Conservation (phyloP, 805 yeast species). For the Ogataea haglerorum region DNA sequence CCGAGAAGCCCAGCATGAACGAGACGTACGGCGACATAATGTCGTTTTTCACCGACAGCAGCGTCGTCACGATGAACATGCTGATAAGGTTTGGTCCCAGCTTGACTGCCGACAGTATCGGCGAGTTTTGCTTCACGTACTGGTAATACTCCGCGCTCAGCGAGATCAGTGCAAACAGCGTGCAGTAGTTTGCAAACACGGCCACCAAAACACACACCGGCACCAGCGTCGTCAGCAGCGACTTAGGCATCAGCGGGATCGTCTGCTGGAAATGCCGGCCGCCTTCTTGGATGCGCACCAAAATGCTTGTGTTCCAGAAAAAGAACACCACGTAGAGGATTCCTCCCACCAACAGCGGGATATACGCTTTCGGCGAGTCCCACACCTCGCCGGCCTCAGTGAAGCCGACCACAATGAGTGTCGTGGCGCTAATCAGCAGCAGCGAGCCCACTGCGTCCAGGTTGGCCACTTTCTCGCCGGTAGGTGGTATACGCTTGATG, state of each 20-base stretch:
- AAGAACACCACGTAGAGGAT: slow-evolving; percentile 27
- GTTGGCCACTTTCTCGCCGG: slow-evolving; percentile 27
- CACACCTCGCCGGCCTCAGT: slow-evolving; percentile 45
- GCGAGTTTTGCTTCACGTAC: slow-evolving; percentile 29
- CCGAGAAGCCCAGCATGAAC: slow-evolving; percentile 3
- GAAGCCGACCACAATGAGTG: slow-evolving; percentile 41
- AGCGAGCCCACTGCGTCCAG: slow-evolving; percentile 37
- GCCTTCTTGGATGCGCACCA: slow-evolving; percentile 11
- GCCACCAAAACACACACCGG: slow-evolving; percentile 9
- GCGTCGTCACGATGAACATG: slow-evolving; percentile 24
- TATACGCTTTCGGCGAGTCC: slow-evolving; percentile 39
- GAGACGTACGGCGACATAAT: slow-evolving; percentile 13
- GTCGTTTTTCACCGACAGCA: slow-evolving; percentile 20
- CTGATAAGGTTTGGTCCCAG: slow-evolving; percentile 35
- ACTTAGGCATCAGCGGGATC: slow-evolving; percentile 19
- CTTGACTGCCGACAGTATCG: slow-evolving; percentile 37
- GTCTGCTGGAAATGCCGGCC: not conserved
- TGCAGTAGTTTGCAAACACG: slow-evolving; percentile 8
- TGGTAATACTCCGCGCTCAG: slow-evolving; percentile 21
- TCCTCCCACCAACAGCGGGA: slow-evolving; percentile 39
- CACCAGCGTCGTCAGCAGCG: slow-evolving; percentile 19
- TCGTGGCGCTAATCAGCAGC: slow-evolving; percentile 33
- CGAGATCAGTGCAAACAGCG: slow-evolving; percentile 8
- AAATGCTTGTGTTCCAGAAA: slow-evolving; percentile 30
- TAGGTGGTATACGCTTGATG: slow-evolving; percentile 27